phyloP scores from a whole-genome alignment of 163 green algal genomes.

The Scenedesmus sp. region DNA sequence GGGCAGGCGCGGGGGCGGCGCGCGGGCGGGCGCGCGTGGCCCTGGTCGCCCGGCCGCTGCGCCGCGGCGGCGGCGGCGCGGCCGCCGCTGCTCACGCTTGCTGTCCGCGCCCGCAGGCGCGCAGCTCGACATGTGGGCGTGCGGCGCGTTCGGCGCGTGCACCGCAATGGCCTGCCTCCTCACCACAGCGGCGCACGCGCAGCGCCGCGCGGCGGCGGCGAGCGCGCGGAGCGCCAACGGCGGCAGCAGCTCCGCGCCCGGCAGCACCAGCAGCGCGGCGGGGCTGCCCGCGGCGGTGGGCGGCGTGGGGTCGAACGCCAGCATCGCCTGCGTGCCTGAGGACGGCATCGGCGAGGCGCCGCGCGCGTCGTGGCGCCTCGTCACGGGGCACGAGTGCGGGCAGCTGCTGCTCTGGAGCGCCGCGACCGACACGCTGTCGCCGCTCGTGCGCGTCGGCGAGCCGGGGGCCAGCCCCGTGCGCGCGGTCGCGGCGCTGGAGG shows the following conservation, averaged over 20 bases:
- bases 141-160: slow-evolving; percentile 33
- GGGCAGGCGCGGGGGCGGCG: no score
- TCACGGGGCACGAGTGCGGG: slow-evolving; percentile 60
- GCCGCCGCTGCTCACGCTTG: not conserved
- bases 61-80: not conserved
- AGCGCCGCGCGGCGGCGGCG: not conserved
- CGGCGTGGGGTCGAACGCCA: no score
- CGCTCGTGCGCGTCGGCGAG: slow-evolving; percentile 29
- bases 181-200: slow-evolving; percentile 21
- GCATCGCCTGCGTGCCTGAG: slow-evolving; percentile 32
- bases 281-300: not conserved
- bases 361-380: slow-evolving; percentile 21
- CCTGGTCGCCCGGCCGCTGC: not conserved
- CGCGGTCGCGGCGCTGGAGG: slow-evolving; percentile 37
- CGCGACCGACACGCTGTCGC: slow-evolving; percentile 7
- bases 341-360: slow-evolving; percentile 21
- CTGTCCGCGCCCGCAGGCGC: slow-evolving; percentile 9
- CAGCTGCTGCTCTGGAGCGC: slow-evolving; percentile 60
- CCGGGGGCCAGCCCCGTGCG: slow-evolving; percentile 3
- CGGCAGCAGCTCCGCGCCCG: slow-evolving; percentile 8
- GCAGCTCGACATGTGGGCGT: slow-evolving; percentile 48
- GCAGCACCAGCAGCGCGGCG: not conserved
- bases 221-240: not conserved
- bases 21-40: no score
- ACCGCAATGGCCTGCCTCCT: slow-evolving; percentile 44